Conservation (phyloP, 2,329 filamentous ascomycete genomes). For the Cyanodermella asteris region DNA sequence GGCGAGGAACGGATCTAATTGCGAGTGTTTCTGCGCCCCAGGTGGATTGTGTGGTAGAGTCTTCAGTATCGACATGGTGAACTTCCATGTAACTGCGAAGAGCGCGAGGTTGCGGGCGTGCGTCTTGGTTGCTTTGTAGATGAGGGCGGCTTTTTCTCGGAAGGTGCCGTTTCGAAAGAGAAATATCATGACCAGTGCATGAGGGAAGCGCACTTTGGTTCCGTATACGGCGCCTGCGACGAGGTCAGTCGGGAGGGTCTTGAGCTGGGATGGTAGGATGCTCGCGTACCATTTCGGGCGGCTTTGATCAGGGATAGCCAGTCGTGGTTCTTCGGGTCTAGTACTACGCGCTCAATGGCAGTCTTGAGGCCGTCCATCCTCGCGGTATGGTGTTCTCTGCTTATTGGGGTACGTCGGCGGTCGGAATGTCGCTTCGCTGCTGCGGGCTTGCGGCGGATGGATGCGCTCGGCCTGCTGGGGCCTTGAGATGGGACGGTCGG, state of each 20-base stretch:
- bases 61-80: slow-evolving; percentile 47
- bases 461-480: no score
- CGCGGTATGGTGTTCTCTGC: no score
- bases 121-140: slow-evolving; percentile 68
- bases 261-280: no score
- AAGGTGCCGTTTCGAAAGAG: slow-evolving; percentile 81
- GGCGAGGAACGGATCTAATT: slow-evolving; percentile 66
- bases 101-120: slow-evolving; percentile 82
- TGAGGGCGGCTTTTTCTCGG: slow-evolving; percentile 53
- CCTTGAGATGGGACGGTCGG: no score
- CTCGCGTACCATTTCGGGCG: slow-evolving; percentile 76
- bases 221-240: slow-evolving; percentile 93
- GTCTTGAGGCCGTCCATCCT: no score
- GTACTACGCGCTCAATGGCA: no score
- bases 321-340: slow-evolving; percentile 64
- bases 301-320: slow-evolving; percentile 71
- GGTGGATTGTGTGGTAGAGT: slow-evolving; percentile 13
- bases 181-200: slow-evolving; percentile 95
- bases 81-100: slow-evolving; percentile 83
- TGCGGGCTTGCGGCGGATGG: no score
- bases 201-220: slow-evolving; percentile 91
- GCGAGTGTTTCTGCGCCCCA: slow-evolving; percentile 34
- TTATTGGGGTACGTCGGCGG: no score
- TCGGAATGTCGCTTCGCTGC: no score
- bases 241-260: no score